Evolutionary conservation across 441 rosid species (phyloP), one percentile per base, ranked within the genome.

Genomic region (Gossypium gossypioides): DNA sequence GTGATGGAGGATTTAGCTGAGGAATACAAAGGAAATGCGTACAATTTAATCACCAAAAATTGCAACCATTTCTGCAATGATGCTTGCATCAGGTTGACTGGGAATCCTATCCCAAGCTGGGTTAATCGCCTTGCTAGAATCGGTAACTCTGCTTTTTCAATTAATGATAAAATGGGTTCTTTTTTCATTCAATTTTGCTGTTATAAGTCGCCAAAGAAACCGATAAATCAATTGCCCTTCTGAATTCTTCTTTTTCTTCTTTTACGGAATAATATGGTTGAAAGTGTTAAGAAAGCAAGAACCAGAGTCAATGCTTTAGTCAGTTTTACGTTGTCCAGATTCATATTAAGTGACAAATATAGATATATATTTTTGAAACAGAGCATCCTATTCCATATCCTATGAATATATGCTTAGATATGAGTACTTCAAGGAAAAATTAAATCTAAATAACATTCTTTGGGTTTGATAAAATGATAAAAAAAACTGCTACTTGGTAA

Each of bases 11-110:
- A 87, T 48, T 81, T 95, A 69, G 88, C 97, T 16, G 87, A 81
- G 34, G 79, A 76, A 10, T 95, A 88, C 69, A 85, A 72, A 79
- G 99, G 98, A n/a, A 89, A 87, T 78, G 90, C 95, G 13, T 92
- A 95, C 64, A 88, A 92, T 82, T 81, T 95, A 68, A 95, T 95
- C 57, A 88, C 97, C 59, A 95, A 92, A 81, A 95, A 92, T 75
- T 95, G 99, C 78, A 95, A 95, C 82, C 99, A 95, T 83, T 95
- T 95, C 83, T 95, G 97, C 84, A 86, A 95, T 10, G 93, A 87
- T 61, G 95, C 91, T 64, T 95, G 97, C 75, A 24, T 92, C 57
- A 86, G 81, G 69, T 80, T 95, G 42, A 81, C 98, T 3, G 94
- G 88, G 24, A 95, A 91, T 79, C 91, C 92, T 15, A 92, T 95